These are phyloP conservation scores for Rostrohypoxylon terebratum DNA, from an alignment of 495 filamentous ascomycete genomes.

Conservation along the genomic window DNA sequence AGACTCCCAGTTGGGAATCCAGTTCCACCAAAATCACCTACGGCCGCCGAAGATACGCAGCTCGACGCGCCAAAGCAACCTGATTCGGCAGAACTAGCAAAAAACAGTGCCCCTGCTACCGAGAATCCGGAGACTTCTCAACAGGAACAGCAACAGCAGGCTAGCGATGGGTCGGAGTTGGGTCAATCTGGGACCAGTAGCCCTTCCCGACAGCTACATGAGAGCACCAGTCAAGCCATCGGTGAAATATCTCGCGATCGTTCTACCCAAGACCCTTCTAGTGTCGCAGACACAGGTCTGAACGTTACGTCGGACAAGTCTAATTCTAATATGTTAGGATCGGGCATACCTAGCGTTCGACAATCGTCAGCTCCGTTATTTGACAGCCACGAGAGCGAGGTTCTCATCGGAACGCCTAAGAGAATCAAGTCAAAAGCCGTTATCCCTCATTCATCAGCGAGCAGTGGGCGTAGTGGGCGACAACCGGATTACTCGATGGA, in stretches of 20 bases:
- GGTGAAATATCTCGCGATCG: constrained; percentile 5
- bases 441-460: constrained; percentile 47
- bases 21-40: not conserved
- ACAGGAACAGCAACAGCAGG: constrained; percentile 27
- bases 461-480: constrained; percentile 54
- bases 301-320: constrained; percentile 6
- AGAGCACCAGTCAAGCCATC: constrained; percentile 41
- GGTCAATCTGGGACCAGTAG: constrained; percentile 43
- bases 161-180: constrained; percentile 26
- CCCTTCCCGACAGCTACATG: constrained; percentile 48
- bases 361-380: constrained; percentile 34
- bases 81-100: not conserved
- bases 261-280: constrained; percentile 10
- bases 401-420: constrained; percentile 42
- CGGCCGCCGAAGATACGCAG: not conserved
- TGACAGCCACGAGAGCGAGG: constrained; percentile 32
- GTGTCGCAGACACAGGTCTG: not conserved
- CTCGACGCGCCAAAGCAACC: constrained; percentile 4
- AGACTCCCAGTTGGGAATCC: not conserved
- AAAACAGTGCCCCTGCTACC: not conserved
- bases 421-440: constrained; percentile 20
- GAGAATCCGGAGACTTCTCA: constrained; percentile 20
- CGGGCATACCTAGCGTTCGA: constrained; percentile 19
- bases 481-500: constrained; percentile 54
- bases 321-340: constrained; percentile 16